These are phyloP conservation scores for Hericium rajendrae DNA, from an alignment of 768 basidiomycete species.

Conservation along the genomic window DNA sequence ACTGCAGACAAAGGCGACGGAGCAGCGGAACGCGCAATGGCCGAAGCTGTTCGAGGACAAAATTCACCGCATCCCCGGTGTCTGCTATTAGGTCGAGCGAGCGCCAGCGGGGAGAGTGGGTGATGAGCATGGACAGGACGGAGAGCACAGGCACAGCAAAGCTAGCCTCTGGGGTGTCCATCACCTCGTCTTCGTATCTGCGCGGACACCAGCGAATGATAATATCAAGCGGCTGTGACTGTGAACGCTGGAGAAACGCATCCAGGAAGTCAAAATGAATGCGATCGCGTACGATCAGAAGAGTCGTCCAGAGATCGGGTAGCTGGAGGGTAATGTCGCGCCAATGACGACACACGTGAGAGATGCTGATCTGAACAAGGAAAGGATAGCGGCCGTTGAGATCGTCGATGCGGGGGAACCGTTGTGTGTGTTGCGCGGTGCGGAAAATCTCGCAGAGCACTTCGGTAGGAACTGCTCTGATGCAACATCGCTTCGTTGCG, in stretches of 20 bases:
- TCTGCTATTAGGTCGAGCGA: neutral
- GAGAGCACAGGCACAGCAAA: neutral
- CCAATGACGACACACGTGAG: neutral
- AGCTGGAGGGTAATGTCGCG: neutral
- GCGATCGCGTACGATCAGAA: neutral
- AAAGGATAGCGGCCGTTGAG: too few species aligned
- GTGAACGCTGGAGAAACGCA: neutral
- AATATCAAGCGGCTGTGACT: neutral
- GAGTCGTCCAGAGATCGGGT: neutral
- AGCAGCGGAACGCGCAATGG: neutral
- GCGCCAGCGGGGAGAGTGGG: neutral
- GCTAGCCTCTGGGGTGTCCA: neutral
- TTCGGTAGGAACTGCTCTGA: too few species aligned
- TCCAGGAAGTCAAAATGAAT: neutral
- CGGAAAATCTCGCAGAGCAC: too few species aligned
- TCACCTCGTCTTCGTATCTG: too few species aligned
- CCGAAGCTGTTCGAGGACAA: neutral
- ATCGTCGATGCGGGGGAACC: too few species aligned
- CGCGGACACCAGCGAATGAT: neutral
- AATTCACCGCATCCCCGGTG: neutral
- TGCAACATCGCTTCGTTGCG: too few species aligned
- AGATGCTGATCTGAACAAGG: neutral
- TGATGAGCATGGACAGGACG: neutral
- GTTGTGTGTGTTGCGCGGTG: too few species aligned
- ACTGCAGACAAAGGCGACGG: neutral